Base-by-base conservation (phyloP, 139 green algal genomes). In the Medakamo hakoo region DNA sequence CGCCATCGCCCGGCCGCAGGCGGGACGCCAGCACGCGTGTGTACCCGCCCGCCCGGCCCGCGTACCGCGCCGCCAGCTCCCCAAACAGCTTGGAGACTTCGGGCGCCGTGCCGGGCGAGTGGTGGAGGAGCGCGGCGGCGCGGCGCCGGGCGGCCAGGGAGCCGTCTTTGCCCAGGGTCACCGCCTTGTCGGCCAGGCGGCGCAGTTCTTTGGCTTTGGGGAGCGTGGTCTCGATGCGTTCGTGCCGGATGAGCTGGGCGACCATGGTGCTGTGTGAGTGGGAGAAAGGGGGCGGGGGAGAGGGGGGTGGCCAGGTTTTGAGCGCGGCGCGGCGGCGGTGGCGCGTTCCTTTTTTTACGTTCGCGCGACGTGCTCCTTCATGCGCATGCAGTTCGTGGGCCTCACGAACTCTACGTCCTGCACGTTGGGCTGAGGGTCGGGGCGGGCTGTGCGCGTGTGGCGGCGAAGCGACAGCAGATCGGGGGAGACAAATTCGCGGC, bases 171-270 rank as follows among this genome's bases (percentile, higher is more conserved):
- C 77, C 88, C 1, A 86, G 78, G 3, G 86, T 91, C 57, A 96
- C 74, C 25, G 88, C 64, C 21, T 83, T 59, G 65, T 96, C 88
- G 52, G 86, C 84, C 55, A 89, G 65, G n/a, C 79, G 80, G 40
- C 81, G 76, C 49, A 96, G 76, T 59, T 87, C 82, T 56, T 91
- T 90, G 3, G 88, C 88, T 48, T 89, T 90, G 1, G 80, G 63
- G 28, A 96, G 58, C 0, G 90, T 97, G 1, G 91, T 97, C 40
- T 94, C 73, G 49, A 97, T 95, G 4, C 91, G 71, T 73, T 95
- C 89, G 65, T 97, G 86, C 59, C 87, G 56, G 1, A 97, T 75
- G 56, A 97, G 73, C 74, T 97, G 91, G 1, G 88, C 86, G 25
- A 94, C 89, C 85, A 96, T 92, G 0, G 88, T 97, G 72, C 89